phyloP scores from a whole-genome alignment of 106 monocot species.

The Xerophyta viscosa region DNA sequence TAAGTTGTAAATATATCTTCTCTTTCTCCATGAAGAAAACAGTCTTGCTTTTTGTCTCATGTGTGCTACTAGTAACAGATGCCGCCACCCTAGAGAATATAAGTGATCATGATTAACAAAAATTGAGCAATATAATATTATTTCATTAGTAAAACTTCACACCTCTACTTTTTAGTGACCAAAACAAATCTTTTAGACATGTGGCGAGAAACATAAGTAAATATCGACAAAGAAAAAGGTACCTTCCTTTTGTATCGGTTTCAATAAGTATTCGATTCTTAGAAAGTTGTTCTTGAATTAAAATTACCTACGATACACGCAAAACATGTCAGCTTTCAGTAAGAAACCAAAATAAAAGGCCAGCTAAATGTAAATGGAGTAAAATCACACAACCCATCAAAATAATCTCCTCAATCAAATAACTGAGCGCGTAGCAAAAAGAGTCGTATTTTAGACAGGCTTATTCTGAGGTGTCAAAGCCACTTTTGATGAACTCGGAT shows the following conservation, averaged over 20 bases:
- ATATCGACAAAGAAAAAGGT: background rate
- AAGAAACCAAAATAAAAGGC: too few relatives aligned
- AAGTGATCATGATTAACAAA: conserved; percentile 1
- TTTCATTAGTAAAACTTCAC: too few relatives aligned
- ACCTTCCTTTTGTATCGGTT: conserved; percentile 84
- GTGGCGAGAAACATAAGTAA: too few relatives aligned
- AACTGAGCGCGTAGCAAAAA: too few relatives aligned
- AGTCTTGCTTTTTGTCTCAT: conserved; percentile 91
- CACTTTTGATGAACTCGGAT: too few relatives aligned
- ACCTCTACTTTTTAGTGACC: too few relatives aligned
- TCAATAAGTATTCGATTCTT: conserved; percentile 98
- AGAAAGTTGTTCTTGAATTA: conserved; percentile 97
- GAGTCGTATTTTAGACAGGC: too few relatives aligned
- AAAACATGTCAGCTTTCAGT: background rate
- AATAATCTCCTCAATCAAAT: too few relatives aligned
- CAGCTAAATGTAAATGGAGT: too few relatives aligned
- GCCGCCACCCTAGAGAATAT: conserved; percentile 58
- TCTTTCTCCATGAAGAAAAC: conserved; percentile 83
- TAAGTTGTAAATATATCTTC: conserved; percentile 89
- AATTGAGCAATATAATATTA: background rate
- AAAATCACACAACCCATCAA: too few relatives aligned
- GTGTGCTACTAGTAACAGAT: conserved; percentile 92
- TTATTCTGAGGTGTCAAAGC: too few relatives aligned
- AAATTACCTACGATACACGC: conserved; percentile 57
- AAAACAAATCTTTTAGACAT: too few relatives aligned